Conservation (phyloP, 2,329 filamentous ascomycete genomes). For the Diaporthe sp. region DNA sequence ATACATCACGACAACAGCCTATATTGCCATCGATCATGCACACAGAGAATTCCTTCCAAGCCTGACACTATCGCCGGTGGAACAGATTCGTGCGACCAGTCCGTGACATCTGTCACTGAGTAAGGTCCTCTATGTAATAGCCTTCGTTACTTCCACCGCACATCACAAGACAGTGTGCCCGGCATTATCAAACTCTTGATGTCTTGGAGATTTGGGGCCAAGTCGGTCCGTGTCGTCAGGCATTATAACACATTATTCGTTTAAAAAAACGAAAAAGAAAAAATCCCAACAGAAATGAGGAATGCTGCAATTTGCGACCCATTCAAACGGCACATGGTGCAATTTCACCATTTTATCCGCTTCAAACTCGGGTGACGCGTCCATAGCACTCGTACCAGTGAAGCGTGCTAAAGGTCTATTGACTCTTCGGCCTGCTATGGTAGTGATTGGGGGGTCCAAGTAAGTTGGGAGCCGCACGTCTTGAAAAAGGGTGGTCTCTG, state of each 20-base stretch:
- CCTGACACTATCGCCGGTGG: neutral
- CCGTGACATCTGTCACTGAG: neutral
- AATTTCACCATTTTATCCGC: neutral
- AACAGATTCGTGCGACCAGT: neutral
- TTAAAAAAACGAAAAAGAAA: neutral
- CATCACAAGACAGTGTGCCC: neutral
- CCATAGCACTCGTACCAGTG: neutral
- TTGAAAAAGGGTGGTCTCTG: too few species aligned
- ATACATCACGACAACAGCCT: neutral
- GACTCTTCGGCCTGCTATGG: too few species aligned
- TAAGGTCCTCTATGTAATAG: neutral
- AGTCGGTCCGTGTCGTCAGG: neutral
- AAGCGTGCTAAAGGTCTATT: too few species aligned
- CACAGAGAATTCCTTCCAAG: neutral
- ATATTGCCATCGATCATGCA: neutral
- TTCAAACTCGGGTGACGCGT: neutral
- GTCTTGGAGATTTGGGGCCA: neutral
- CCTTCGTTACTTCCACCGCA: neutral
- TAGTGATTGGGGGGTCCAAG: too few species aligned
- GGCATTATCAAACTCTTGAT: neutral
- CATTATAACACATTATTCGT: neutral
- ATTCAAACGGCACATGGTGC: too few species aligned
- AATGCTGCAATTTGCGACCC: neutral
- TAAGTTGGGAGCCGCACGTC: too few species aligned
- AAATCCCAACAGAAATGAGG: neutral